Evolutionary conservation across 1,284 basidiomycete species (phyloP).

Genomic region (Leccinum subspadiceum): DNA sequence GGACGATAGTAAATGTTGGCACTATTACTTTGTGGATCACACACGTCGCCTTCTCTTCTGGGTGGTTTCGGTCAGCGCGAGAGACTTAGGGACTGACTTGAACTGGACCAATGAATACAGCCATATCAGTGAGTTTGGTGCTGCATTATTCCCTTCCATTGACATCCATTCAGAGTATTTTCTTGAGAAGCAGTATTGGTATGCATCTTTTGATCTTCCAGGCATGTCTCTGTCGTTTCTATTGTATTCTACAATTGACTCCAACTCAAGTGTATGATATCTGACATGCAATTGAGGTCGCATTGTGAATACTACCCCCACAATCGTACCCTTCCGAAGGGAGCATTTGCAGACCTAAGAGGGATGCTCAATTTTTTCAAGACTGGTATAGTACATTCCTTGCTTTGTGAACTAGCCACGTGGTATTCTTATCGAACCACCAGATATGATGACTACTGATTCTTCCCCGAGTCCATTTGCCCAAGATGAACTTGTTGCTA

Average conservation of each 20-base stretch:
- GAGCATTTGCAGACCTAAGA: conserved; percentile 13
- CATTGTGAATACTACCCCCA: conserved; percentile 25
- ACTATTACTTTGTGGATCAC: conserved; percentile 25
- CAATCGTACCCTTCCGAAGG: conserved; percentile 7
- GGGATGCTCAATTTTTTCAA: conserved; percentile 23
- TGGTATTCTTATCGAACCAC: neutral
- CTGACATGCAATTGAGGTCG: conserved; percentile 11
- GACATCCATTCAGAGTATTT: conserved; percentile 17
- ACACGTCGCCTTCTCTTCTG: conserved; percentile 21
- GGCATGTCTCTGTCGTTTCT: neutral
- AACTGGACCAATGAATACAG: conserved; percentile 9
- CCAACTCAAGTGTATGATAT: neutral
- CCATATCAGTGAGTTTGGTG: conserved; percentile 19
- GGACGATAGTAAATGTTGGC: conserved; percentile 1
- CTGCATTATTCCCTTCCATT: neutral
- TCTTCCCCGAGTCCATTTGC: conserved; percentile 21
- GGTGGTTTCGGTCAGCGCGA: conserved; percentile 6
- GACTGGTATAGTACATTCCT: conserved; percentile 10
- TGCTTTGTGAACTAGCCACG: neutral
- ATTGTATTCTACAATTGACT: conserved; percentile 3
- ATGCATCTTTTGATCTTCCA: neutral
- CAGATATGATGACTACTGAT: conserved; percentile 25
- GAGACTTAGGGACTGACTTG: conserved; percentile 1
- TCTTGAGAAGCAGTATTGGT: conserved; percentile 18
- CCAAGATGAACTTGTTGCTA: conserved; percentile 6